Evolutionary conservation across 83 land plant genomes (phyloP), one percentile per base, ranked within the genome.

Genomic region (Diphasiastrum complanatum): DNA sequence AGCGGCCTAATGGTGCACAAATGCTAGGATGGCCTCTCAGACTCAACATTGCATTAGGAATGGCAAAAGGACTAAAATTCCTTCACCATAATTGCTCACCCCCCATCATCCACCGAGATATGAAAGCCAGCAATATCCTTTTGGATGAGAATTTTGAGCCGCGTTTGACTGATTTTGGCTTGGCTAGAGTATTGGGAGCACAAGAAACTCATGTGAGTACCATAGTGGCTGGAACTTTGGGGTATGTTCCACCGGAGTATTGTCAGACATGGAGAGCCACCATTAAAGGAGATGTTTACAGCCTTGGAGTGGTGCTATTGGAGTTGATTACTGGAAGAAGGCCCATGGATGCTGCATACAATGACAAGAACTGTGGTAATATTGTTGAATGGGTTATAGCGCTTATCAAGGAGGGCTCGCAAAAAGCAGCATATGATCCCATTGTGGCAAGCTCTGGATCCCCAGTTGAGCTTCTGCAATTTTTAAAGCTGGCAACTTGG

Each of bases 81-180:
- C 59, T 55, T 16, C 59, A 55, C 34, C 59, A 55, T 27, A 55
- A 55, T 30, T 55, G 59, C 19, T 55, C 59, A 14, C 59, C 59
- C 35, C 59, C 59, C 18, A 55, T 55, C 8, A 35, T 55, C 19
- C 59, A n/a, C n/a, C n/a, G n/a, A n/a, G n/a, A n/a, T n/a, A n/a
- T n/a, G n/a, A n/a, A n/a, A n/a, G n/a, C n/a, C n/a, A n/a, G n/a
- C n/a, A n/a, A n/a, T n/a, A n/a, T n/a, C n/a, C n/a, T n/a, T n/a
- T n/a, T n/a, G n/a, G n/a, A n/a, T n/a, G n/a, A n/a, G n/a, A n/a
- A n/a, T n/a, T n/a, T n/a, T n/a, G n/a, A n/a, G n/a, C n/a, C 59
- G 11, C 34, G 35, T 20, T 19, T 55, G 11, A 55, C 59, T 6
- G 59, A 55, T 27, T 55, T 55, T 30, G 59, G 59, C 14, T 35